Percentiles rank a stretch among this genome's conserved stretches.
Evolutionary conservation across 2,329 filamentous ascomycete genomes (phyloP).

Genomic region (Nannizziopsis barbatae): DNA sequence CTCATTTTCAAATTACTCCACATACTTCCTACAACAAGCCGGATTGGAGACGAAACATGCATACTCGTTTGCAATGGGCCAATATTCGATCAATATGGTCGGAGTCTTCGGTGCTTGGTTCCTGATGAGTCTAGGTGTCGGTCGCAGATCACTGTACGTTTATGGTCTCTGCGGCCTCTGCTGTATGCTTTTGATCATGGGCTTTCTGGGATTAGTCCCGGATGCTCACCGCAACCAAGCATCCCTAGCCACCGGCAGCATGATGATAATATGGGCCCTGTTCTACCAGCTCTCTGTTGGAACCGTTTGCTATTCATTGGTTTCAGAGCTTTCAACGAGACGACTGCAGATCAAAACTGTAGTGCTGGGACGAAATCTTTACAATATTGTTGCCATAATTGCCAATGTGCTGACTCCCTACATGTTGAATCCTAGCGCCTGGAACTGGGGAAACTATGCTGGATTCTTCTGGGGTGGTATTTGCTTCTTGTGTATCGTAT

Average conservation of each 20-base stretch:
- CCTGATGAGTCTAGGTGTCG: constrained; percentile 63
- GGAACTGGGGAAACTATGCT: constrained; percentile 79
- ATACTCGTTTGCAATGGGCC: constrained; percentile 48
- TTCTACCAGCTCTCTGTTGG: constrained; percentile 80
- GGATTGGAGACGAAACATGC: constrained; percentile 41
- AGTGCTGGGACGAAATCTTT: constrained; percentile 68
- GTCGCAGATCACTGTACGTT: constrained; percentile 64
- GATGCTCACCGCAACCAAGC: constrained; percentile 46
- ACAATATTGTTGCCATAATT: constrained; percentile 72
- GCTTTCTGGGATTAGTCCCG: constrained; percentile 68
- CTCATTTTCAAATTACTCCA: constrained; percentile 54
- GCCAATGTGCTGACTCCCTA: constrained; percentile 75
- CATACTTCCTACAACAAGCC: constrained; percentile 48
- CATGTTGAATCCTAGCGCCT: constrained; percentile 78
- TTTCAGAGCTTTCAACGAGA: constrained; percentile 70
- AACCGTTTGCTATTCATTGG: constrained; percentile 80
- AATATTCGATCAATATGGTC: constrained; percentile 59
- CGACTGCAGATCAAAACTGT: constrained; percentile 85
- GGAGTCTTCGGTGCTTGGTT: constrained; percentile 74
- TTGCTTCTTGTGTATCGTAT: constrained; percentile 69
- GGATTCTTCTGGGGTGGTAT: constrained; percentile 83
- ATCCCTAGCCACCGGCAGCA: constrained; percentile 66
- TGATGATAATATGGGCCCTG: constrained; percentile 75
- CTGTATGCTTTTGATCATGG: constrained; percentile 68
- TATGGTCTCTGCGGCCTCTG: constrained; percentile 63